phyloP scores from a whole-genome alignment of 768 basidiomycete species.

The Suillus alpinus region DNA sequence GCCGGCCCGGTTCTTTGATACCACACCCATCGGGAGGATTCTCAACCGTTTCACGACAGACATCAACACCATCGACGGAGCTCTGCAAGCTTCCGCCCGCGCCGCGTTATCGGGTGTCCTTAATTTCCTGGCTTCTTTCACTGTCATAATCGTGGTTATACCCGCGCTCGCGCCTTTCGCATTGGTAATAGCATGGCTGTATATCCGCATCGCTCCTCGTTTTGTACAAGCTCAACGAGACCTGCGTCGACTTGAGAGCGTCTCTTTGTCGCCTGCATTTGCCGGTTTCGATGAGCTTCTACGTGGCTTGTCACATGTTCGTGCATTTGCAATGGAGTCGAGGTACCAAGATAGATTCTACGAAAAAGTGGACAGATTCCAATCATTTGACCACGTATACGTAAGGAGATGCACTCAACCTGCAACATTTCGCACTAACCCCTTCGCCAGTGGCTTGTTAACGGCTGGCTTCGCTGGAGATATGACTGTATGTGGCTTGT shows the following conservation, averaged over 20 bases:
- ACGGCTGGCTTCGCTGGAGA: slow-evolving; percentile 68
- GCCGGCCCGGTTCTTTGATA: slow-evolving; percentile 69
- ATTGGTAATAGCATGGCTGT: slow-evolving; percentile 64
- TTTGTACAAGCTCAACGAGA: slow-evolving; percentile 66
- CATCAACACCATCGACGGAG: slow-evolving; percentile 70
- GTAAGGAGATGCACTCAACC: slow-evolving; percentile 39
- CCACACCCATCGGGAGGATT: slow-evolving; percentile 74
- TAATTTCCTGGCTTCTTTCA: slow-evolving; percentile 61
- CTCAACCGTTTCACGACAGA: slow-evolving; percentile 79
- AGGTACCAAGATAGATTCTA: slow-evolving; percentile 67
- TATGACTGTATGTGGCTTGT: slow-evolving; percentile 55
- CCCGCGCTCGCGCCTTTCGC: slow-evolving; percentile 68
- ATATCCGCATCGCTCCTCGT: slow-evolving; percentile 57
- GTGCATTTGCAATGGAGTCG: slow-evolving; percentile 70
- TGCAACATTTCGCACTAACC: not conserved
- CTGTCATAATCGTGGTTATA: slow-evolving; percentile 59
- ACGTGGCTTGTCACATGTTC: slow-evolving; percentile 61
- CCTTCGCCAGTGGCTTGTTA: slow-evolving; percentile 56
- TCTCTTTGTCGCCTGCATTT: slow-evolving; percentile 69
- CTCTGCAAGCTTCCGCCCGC: slow-evolving; percentile 54
- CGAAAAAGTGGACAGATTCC: slow-evolving; percentile 59
- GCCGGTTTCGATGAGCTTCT: slow-evolving; percentile 72
- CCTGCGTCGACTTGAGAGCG: slow-evolving; percentile 61
- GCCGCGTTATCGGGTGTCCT: slow-evolving; percentile 54
- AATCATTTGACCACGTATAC: slow-evolving; percentile 70